phyloP scores from a whole-genome alignment of 176 grass and related monocot genomes.

The Cymbopogon citratus region DNA sequence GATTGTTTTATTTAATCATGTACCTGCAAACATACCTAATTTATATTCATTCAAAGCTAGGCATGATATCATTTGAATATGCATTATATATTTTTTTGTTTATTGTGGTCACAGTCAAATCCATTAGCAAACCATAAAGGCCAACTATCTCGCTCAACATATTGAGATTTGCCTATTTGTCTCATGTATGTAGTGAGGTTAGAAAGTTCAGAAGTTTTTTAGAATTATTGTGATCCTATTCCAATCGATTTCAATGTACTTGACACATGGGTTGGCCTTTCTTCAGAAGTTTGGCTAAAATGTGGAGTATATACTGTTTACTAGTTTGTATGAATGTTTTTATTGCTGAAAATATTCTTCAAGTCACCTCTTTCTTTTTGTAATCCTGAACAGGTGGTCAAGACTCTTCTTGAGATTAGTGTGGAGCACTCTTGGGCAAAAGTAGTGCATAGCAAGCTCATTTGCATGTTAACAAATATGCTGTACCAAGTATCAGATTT shows the following conservation, averaged over 20 bases:
- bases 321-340: slow-evolving; percentile 7
- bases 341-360: slow-evolving; percentile 11
- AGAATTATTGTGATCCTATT: not conserved
- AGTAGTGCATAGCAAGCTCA: slow-evolving; percentile 87
- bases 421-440: slow-evolving; percentile 88
- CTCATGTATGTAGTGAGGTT: slow-evolving; percentile 6
- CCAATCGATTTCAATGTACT: not conserved
- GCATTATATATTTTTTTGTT: slow-evolving; percentile 7
- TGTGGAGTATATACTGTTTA: not conserved
- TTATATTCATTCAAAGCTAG: slow-evolving; percentile 2
- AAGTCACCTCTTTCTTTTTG: not conserved
- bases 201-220: not conserved
- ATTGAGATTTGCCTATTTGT: slow-evolving; percentile 3
- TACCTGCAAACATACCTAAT: not conserved
- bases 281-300: not conserved
- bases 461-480: slow-evolving; percentile 97
- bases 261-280: slow-evolving; percentile 6
- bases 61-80: not conserved
- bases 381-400: slow-evolving; percentile 60
- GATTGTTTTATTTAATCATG: not conserved
- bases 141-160: not conserved
- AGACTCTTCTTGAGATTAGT: slow-evolving; percentile 87
- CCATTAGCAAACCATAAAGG: not conserved
- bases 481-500: slow-evolving; percentile 70
- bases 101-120: not conserved